These are phyloP conservation scores for Paraconiothyrium sp. DNA, from an alignment of 2,329 filamentous ascomycete genomes.

Conservation along the genomic window DNA sequence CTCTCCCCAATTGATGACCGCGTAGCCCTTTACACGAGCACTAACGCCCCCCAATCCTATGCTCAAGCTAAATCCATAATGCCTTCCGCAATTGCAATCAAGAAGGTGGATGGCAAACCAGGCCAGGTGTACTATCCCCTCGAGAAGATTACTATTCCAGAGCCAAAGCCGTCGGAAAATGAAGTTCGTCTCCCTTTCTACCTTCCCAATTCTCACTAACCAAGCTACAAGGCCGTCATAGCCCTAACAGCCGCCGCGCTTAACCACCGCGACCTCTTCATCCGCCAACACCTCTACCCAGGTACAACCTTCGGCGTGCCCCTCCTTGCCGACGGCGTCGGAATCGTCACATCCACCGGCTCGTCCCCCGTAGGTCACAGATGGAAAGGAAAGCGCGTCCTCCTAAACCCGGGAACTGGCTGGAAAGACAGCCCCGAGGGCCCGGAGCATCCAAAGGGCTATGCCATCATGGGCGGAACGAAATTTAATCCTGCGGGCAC, in stretches of 20 bases:
- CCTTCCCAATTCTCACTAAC: neutral
- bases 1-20: neutral
- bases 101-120: slow-evolving; percentile 80
- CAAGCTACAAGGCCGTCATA: slow-evolving; percentile 71
- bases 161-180: slow-evolving; percentile 40
- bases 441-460: slow-evolving; percentile 71
- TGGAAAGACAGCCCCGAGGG: slow-evolving; percentile 78
- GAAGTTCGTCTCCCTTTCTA: slow-evolving; percentile 30
- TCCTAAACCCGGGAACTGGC: slow-evolving; percentile 79
- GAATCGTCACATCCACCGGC: slow-evolving; percentile 74
- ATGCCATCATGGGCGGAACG: slow-evolving; percentile 75
- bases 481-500: slow-evolving; percentile 73
- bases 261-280: slow-evolving; percentile 95
- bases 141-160: slow-evolving; percentile 43
- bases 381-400: slow-evolving; percentile 74
- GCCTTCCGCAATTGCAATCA: slow-evolving; percentile 68
- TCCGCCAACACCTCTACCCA: slow-evolving; percentile 91
- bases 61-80: slow-evolving; percentile 38
- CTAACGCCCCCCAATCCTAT: neutral
- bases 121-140: slow-evolving; percentile 86
- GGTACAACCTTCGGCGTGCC: slow-evolving; percentile 81
- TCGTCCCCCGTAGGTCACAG: slow-evolving; percentile 60
- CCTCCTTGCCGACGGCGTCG: slow-evolving; percentile 83
- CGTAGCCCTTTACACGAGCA: neutral
- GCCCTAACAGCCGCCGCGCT: slow-evolving; percentile 81